These are phyloP conservation scores for Candida glucosophila DNA, from an alignment of 1,139 yeast species.

Conservation along the genomic window DNA sequence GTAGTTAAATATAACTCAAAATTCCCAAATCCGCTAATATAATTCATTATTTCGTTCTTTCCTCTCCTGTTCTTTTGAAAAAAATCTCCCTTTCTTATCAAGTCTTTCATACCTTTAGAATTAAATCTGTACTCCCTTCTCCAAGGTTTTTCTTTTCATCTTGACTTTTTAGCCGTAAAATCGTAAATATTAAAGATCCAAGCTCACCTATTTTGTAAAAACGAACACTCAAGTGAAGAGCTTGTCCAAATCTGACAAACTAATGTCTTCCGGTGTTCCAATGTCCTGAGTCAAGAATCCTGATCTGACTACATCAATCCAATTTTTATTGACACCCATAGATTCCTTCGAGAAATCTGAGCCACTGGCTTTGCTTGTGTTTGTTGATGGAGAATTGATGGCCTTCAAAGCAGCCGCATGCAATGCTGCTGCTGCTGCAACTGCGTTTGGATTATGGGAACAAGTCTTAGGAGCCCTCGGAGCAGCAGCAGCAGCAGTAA, in stretches of 20 bases:
- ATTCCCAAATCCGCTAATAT: too few species aligned
- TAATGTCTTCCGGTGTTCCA: slow-evolving; percentile 67
- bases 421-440: slow-evolving; percentile 66
- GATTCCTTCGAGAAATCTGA: too few species aligned
- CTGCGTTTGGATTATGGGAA: slow-evolving; percentile 53
- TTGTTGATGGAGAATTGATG: slow-evolving; percentile 21
- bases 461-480: slow-evolving; percentile 65
- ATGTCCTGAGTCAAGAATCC: slow-evolving; percentile 72
- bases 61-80: too few species aligned
- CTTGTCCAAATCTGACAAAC: slow-evolving; percentile 65
- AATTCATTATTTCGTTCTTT: too few species aligned
- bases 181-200: too few species aligned
- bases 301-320: slow-evolving; percentile 64
- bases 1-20: too few species aligned
- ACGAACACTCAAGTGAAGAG: slow-evolving; percentile 34
- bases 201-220: slow-evolving; percentile 1
- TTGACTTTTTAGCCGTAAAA: too few species aligned
- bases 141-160: too few species aligned
- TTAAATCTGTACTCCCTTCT: too few species aligned
- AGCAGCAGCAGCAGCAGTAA: slow-evolving; percentile 80
- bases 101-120: too few species aligned
- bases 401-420: slow-evolving; percentile 64
- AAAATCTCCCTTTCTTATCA: too few species aligned
- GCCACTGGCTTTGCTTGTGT: not conserved
- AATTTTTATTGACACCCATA: slow-evolving; percentile 47